These are phyloP conservation scores for Schwanniomyces pseudopolymorphus DNA, from an alignment of 805 yeast species.

Conservation along the genomic window DNA sequence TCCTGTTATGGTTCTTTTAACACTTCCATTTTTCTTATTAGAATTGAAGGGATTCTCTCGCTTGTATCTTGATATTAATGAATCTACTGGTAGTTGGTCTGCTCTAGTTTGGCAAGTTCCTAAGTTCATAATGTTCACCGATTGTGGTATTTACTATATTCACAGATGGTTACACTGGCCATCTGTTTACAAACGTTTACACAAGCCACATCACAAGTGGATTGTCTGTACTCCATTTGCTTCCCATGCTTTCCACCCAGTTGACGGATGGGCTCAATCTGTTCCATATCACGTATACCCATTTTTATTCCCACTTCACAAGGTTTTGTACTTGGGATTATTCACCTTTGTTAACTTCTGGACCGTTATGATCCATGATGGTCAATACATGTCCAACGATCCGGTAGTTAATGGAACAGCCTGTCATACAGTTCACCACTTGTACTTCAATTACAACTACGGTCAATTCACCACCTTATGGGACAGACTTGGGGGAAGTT, in stretches of 20 bases:
- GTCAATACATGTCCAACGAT: conserved; percentile 90
- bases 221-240: conserved; percentile 98
- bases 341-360: conserved; percentile 94
- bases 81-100: conserved; percentile 65
- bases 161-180: conserved; percentile 97
- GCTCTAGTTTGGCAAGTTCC: conserved; percentile 70
- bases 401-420: conserved; percentile 97
- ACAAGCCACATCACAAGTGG: conserved; percentile 99
- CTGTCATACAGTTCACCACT: conserved; percentile 95
- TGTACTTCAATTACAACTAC: conserved; percentile 96
- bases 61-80: conserved; percentile 65
- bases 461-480: conserved; percentile 98
- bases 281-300: conserved; percentile 93
- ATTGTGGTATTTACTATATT: conserved; percentile 85
- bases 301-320: conserved; percentile 88
- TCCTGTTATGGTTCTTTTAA: conserved; percentile 83
- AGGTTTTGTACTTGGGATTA: conserved; percentile 73
- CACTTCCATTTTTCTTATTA: conserved; percentile 85
- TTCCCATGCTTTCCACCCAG: conserved; percentile 97
- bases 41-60: conserved; percentile 84
- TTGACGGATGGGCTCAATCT: conserved; percentile 92
- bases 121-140: conserved; percentile 86
- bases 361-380: conserved; percentile 99
- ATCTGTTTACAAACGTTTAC: conserved; percentile 75
- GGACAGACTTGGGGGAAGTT: conserved; percentile 95